These are phyloP conservation scores for Russula foetens DNA, from an alignment of 768 basidiomycete genomes.

Conservation along the genomic window DNA sequence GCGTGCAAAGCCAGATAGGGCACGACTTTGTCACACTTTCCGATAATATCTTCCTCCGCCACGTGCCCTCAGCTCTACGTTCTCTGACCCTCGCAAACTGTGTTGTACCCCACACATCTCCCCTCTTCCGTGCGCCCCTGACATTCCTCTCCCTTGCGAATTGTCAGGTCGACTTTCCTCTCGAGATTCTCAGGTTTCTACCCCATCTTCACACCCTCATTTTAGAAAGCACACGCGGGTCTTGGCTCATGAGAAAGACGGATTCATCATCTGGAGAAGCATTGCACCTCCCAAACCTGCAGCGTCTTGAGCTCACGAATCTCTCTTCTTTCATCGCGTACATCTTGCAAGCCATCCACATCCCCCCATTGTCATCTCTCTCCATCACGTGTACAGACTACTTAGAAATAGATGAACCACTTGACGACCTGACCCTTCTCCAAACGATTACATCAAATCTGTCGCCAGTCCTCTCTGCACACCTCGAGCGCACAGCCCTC, in stretches of 20 bases:
- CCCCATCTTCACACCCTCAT: background rate
- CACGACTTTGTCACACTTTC: background rate
- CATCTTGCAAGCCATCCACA: background rate
- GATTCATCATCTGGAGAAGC: background rate
- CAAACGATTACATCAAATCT: background rate
- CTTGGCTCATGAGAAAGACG: background rate
- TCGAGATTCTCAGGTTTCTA: background rate
- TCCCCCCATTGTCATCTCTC: background rate
- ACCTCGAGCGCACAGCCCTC: background rate
- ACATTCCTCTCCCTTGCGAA: background rate
- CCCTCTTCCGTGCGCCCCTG: background rate
- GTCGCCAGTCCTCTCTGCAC: conserved; percentile 1
- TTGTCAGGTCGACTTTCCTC: background rate
- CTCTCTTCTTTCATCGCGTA: background rate
- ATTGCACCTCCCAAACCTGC: background rate
- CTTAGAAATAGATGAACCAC: background rate
- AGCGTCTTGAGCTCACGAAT: background rate
- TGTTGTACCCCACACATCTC: background rate
- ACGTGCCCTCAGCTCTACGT: background rate
- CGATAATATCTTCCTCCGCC: background rate
- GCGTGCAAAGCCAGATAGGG: background rate
- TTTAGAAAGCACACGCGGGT: background rate
- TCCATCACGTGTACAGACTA: conserved; percentile 4
- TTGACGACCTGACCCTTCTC: conserved; percentile 1
- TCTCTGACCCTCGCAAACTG: background rate